Percentiles rank a stretch among this genome's conserved stretches.
Conservation (phyloP, 805 yeast genomes). For the Candida methanosorbosa region DNA sequence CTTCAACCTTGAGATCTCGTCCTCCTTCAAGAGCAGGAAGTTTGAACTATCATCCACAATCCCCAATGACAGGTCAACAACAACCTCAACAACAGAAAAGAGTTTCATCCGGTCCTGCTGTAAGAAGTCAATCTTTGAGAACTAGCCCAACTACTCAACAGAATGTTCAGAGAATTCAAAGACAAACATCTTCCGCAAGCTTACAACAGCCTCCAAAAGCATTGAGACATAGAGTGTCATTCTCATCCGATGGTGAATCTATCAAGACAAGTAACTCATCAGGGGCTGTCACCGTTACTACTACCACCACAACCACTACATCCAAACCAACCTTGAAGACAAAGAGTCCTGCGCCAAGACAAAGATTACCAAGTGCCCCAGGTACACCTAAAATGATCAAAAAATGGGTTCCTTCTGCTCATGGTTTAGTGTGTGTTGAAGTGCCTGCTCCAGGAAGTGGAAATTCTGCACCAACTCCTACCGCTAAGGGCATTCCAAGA, state of each 20-base stretch:
- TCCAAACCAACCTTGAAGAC: neutral
- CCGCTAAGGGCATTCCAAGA: constrained; percentile 10
- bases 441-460: constrained; percentile 38
- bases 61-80: constrained; percentile 8
- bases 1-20: constrained; percentile 6
- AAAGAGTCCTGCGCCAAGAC: constrained; percentile 2
- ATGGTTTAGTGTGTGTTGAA: constrained; percentile 61
- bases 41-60: constrained; percentile 6
- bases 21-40: constrained; percentile 12
- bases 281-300: neutral
- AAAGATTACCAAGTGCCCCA: neutral
- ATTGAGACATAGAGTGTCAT: constrained; percentile 12
- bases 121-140: constrained; percentile 13
- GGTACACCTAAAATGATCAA: constrained; percentile 40
- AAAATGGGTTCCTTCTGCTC: constrained; percentile 65
- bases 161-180: constrained; percentile 1
- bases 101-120: neutral
- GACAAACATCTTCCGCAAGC: constrained; percentile 1
- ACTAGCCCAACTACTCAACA: constrained; percentile 2
- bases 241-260: constrained; percentile 2
- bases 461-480: neutral
- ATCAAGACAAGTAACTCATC: too few species aligned
- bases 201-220: constrained; percentile 2
- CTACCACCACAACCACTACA: neutral
- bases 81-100: neutral